These are phyloP conservation scores for Eimeria tenella DNA, from an alignment of 169 alveolate species.

Conservation along the genomic window DNA sequence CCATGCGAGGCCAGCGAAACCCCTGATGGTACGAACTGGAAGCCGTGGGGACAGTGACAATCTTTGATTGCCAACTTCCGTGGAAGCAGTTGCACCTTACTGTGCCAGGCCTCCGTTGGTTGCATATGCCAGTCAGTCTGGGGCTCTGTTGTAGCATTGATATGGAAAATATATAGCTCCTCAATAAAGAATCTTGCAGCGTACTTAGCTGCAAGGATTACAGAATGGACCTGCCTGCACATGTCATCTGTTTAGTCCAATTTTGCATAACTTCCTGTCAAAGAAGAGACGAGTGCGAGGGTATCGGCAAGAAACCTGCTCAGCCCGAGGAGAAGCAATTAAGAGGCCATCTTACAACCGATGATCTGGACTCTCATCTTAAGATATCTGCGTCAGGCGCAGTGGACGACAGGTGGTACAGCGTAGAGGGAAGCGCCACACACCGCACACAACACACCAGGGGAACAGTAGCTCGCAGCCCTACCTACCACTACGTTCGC, in stretches of 20 bases:
- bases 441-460: conserved; percentile 48
- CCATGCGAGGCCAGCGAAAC: conserved; percentile 37
- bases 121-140: conserved; percentile 32
- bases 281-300: conserved; percentile 48
- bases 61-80: conserved; percentile 35
- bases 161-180: conserved; percentile 27
- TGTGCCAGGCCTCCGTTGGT: conserved; percentile 47
- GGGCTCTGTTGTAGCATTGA: conserved; percentile 60
- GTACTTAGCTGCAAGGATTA: not conserved
- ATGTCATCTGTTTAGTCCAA: conserved; percentile 22
- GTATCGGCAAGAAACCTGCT: conserved; percentile 24
- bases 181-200: not conserved
- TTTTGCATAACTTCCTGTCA: conserved; percentile 45
- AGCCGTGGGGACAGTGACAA: conserved; percentile 43
- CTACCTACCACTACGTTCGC: too few species aligned
- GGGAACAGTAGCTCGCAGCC: not conserved
- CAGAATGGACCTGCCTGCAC: conserved; percentile 44
- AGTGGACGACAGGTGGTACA: conserved; percentile 29
- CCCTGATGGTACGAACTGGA: conserved; percentile 27
- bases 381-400: not conserved
- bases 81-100: conserved; percentile 39
- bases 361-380: not conserved
- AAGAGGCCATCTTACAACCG: conserved; percentile 7
- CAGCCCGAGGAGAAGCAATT: conserved; percentile 23
- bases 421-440: conserved; percentile 14